Percentiles rank a stretch among this genome's conserved stretches.
These are phyloP conservation scores for Thermomucor indicae-seudaticae DNA, from an alignment of 371 early-diverging fungal species.

Conservation along the genomic window DNA sequence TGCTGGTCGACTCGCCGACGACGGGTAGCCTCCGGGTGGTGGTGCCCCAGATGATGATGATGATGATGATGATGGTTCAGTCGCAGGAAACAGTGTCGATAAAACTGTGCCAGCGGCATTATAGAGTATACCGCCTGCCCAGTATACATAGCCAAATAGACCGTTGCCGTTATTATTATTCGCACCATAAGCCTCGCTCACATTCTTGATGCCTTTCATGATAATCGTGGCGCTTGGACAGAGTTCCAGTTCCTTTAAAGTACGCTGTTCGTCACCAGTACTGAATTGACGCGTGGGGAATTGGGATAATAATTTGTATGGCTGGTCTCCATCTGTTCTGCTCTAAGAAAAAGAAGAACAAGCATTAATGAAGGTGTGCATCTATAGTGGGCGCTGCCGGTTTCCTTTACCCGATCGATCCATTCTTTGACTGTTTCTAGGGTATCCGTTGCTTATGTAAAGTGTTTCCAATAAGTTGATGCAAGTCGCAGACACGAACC, in stretches of 20 bases:
- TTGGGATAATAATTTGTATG: conserved; percentile 37
- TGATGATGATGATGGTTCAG: conserved; percentile 3
- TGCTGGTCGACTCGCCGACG: neutral
- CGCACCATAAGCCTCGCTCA: conserved; percentile 19
- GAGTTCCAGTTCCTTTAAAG: conserved; percentile 39
- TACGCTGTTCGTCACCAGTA: conserved; percentile 34
- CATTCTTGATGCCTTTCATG: conserved; percentile 41
- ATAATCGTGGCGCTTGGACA: conserved; percentile 58
- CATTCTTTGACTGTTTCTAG: conserved; percentile 27
- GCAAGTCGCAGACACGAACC: neutral
- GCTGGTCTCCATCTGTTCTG: conserved; percentile 32
- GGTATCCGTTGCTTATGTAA: conserved; percentile 22
- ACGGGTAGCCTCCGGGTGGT: conserved; percentile 5
- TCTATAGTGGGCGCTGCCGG: no score
- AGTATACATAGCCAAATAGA: conserved; percentile 19
- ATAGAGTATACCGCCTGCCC: conserved; percentile 22
- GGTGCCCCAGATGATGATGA: neutral
- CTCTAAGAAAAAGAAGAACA: conserved; percentile 9
- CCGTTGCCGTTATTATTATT: conserved; percentile 1
- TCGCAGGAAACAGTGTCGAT: conserved; percentile 18
- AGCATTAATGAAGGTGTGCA: neutral
- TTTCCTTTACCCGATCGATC: conserved; percentile 27
- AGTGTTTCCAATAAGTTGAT: neutral
- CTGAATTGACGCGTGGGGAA: conserved; percentile 43
- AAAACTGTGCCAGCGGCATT: conserved; percentile 19